Conservation (phyloP, 345 rosid genomes). For the Eucalyptus sp. region DNA sequence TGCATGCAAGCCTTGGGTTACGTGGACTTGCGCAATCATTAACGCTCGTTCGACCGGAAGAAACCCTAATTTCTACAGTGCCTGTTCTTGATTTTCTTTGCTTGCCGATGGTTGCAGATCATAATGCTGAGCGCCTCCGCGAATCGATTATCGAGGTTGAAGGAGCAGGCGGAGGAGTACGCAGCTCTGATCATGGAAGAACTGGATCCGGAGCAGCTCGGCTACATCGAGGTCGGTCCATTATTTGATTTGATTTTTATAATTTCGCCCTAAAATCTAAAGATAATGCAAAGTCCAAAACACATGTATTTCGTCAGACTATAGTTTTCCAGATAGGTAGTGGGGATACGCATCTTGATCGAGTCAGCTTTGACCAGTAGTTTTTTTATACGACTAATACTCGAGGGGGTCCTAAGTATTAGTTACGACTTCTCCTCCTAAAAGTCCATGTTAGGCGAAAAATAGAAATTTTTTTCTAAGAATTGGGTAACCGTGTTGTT, state of each 20-base stretch:
- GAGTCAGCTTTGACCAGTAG: not conserved
- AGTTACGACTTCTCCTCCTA: not conserved
- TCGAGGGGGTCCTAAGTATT: not conserved
- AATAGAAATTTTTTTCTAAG: not conserved
- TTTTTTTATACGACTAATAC: not conserved
- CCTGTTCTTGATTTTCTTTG: not conserved
- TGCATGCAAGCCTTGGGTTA: not conserved
- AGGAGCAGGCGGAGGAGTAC: constrained; percentile 95
- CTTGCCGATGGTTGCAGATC: constrained; percentile 25
- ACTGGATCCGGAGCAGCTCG: constrained; percentile 93
- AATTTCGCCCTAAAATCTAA: not conserved
- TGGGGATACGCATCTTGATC: not conserved
- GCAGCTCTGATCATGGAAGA: constrained; percentile 99
- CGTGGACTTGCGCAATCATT: not conserved
- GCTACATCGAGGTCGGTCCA: constrained; percentile 77
- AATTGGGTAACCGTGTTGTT: constrained; percentile 15
- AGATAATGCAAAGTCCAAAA: not conserved
- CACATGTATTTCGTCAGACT: not conserved
- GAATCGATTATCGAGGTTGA: constrained; percentile 80
- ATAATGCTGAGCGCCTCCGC: constrained; percentile 97
- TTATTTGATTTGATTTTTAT: not conserved
- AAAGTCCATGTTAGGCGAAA: not conserved
- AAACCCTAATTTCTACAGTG: not conserved
- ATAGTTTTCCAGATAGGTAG: not conserved
- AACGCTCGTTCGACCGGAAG: not conserved